A percentile compares a stretch with the other conserved stretches of the same genome.
These are phyloP conservation scores for Ogataea ramenticola DNA, from an alignment of 805 yeast species.

Conservation along the genomic window DNA sequence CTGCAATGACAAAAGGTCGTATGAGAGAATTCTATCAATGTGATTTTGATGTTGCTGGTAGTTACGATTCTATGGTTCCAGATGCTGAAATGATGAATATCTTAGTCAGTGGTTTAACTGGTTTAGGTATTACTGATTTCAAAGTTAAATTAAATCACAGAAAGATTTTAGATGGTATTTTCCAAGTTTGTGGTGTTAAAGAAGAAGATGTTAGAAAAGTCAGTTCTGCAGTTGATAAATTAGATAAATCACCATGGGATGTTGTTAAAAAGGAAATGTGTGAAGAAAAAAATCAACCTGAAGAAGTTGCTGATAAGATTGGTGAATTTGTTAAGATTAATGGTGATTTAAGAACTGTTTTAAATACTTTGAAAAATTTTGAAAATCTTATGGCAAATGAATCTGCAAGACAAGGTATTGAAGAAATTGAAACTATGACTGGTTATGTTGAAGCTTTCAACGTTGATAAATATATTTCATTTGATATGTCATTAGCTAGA, in stretches of 20 bases:
- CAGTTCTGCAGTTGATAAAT: slow-evolving; percentile 92
- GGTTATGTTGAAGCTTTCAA: slow-evolving; percentile 79
- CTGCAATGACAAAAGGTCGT: slow-evolving; percentile 99
- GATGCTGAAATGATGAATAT: slow-evolving; percentile 86
- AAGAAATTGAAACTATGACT: slow-evolving; percentile 69
- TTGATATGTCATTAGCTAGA: slow-evolving; percentile 93
- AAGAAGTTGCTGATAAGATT: slow-evolving; percentile 86
- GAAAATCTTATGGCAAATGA: slow-evolving; percentile 55
- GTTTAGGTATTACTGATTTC: slow-evolving; percentile 81
- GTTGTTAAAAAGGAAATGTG: slow-evolving; percentile 89
- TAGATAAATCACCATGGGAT: slow-evolving; percentile 94
- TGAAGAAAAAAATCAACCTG: slow-evolving; percentile 84
- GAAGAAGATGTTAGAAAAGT: slow-evolving; percentile 91
- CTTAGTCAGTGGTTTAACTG: slow-evolving; percentile 75
- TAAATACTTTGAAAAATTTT: slow-evolving; percentile 48
- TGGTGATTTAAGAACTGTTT: slow-evolving; percentile 64
- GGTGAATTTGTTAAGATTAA: slow-evolving; percentile 85
- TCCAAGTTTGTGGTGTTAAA: slow-evolving; percentile 89
- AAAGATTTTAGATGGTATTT: slow-evolving; percentile 91
- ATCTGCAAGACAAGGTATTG: slow-evolving; percentile 72
- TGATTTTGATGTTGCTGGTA: slow-evolving; percentile 96
- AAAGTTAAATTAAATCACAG: slow-evolving; percentile 92
- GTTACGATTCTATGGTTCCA: slow-evolving; percentile 90
- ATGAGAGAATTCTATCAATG: slow-evolving; percentile 99
- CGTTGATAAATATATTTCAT: slow-evolving; percentile 60